Evolutionary conservation across 2,329 filamentous ascomycete genomes (phyloP).

Genomic region (Phyllachora maydis): DNA sequence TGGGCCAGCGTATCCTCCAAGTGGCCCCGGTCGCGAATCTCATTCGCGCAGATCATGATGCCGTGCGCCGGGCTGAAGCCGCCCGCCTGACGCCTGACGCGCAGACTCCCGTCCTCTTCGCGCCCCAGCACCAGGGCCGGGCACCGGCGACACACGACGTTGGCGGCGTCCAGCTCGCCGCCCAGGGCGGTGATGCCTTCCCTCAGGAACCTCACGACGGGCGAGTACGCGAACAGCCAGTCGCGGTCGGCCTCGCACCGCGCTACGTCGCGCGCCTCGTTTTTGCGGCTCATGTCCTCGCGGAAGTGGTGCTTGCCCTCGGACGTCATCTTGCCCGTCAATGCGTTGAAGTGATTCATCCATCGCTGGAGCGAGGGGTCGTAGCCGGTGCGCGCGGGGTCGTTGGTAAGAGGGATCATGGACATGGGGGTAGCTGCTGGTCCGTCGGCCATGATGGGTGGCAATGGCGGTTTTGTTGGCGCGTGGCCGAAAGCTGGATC

Average conservation of each 20-base stretch:
- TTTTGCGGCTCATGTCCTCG: slow-evolving; percentile 49
- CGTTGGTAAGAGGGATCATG: slow-evolving; percentile 25
- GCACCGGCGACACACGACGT: slow-evolving; percentile 71
- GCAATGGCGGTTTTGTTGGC: background rate
- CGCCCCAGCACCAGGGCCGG: slow-evolving; percentile 32
- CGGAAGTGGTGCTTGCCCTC: slow-evolving; percentile 60
- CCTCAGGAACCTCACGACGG: slow-evolving; percentile 69
- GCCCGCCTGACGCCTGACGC: slow-evolving; percentile 47
- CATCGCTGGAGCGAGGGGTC: slow-evolving; percentile 42
- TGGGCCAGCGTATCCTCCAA: slow-evolving; percentile 88
- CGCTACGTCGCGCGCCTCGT: slow-evolving; percentile 60
- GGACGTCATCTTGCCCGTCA: slow-evolving; percentile 50
- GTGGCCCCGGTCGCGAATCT: slow-evolving; percentile 59
- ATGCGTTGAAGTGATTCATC: slow-evolving; percentile 71
- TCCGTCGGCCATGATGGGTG: slow-evolving; percentile 1
- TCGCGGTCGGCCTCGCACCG: slow-evolving; percentile 66
- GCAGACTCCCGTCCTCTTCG: slow-evolving; percentile 33
- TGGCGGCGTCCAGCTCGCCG: slow-evolving; percentile 49
- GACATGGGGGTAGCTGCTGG: slow-evolving; percentile 1
- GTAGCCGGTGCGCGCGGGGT: slow-evolving; percentile 40
- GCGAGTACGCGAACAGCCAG: slow-evolving; percentile 69
- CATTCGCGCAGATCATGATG: slow-evolving; percentile 84
- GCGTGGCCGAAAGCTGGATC: background rate
- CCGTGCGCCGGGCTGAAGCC: slow-evolving; percentile 77
- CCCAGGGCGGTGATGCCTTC: slow-evolving; percentile 65